Base-by-base conservation (phyloP, 2,329 filamentous ascomycete species). In the Fusarium sterilihyphosum region DNA sequence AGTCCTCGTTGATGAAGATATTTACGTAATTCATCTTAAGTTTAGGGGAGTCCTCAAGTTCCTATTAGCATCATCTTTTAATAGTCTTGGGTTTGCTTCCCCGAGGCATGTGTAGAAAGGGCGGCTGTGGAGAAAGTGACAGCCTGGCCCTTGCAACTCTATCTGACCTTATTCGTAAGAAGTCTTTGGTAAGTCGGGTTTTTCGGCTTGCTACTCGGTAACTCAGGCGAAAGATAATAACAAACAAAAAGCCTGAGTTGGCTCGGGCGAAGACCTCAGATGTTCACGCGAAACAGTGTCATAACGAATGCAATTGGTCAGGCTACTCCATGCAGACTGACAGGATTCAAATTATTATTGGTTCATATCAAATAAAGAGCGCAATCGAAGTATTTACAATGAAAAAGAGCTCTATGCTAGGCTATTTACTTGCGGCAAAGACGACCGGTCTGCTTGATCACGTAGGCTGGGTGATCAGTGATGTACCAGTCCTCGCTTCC, bases 401-500 rank as follows among this genome's bases (percentile, higher is more conserved):
- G 41, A 26, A 44, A 40, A 20, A 5, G 13, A 17, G 16, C 29
- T 43, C 20, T 31, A 12, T 8, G 22, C 40, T 65, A 59, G 26
- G 6, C 20, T 18, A 7, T 6, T 11, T 73, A 73, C 46, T 74
- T 73, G 24, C 58, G 73, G 31, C 72, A 74, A 13, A 74, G 64
- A 4, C 72, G 72, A 8, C 72, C 72, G 16, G 69, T 75, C 29
- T 74, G 72, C 24, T 65, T 75, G 18, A 73, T 73, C 3, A 75
- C 64, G 6, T 67, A 75, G 24, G 69, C 64, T 10, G 62, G 58
- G 4, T 73, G 69, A 13, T 41, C 71, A 10, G 71, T 65, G 18
- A 73, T 37, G 2, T 74, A 75, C 79, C 83, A 84, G 46, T 83
- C 78, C 68, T 84, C 83, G 12, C 80, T 81, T 1, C 83, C 83